These are phyloP conservation scores for Hericium coralloides DNA, from an alignment of 768 basidiomycete species.

Conservation along the genomic window DNA sequence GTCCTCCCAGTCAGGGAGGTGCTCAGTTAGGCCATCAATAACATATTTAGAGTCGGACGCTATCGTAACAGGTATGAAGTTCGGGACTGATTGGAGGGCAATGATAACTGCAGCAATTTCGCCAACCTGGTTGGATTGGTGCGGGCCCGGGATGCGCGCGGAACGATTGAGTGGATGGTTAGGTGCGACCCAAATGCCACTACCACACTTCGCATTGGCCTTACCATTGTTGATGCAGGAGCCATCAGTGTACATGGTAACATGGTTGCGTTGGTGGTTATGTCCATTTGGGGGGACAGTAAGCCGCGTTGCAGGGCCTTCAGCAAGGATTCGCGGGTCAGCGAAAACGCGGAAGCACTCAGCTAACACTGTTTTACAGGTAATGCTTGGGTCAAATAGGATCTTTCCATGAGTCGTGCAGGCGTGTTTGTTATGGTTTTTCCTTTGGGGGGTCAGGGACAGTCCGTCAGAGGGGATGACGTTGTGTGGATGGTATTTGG, in stretches of 20 bases:
- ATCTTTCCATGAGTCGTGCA: neutral
- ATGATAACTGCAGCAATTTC: constrained; percentile 12
- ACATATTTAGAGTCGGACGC: constrained; percentile 18
- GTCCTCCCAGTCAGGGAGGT: constrained; percentile 7
- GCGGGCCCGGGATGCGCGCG: fast-evolving
- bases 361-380: neutral
- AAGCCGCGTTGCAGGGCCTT: neutral
- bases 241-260: constrained; percentile 20
- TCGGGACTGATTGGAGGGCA: neutral
- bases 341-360: neutral
- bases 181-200: constrained; percentile 2
- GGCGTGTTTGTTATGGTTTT: neutral
- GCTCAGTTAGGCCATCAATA: constrained; percentile 15
- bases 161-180: neutral
- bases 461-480: too few species aligned
- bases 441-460: neutral
- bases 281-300: neutral
- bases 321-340: neutral
- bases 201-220: constrained; percentile 13
- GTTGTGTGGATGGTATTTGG: too few species aligned
- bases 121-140: neutral
- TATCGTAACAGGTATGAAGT: constrained; percentile 6
- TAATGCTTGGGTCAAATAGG: neutral
- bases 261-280: neutral
- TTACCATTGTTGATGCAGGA: constrained; percentile 17